Conservation (phyloP, 257 asterid species). For the Orobanche coerulescens region DNA sequence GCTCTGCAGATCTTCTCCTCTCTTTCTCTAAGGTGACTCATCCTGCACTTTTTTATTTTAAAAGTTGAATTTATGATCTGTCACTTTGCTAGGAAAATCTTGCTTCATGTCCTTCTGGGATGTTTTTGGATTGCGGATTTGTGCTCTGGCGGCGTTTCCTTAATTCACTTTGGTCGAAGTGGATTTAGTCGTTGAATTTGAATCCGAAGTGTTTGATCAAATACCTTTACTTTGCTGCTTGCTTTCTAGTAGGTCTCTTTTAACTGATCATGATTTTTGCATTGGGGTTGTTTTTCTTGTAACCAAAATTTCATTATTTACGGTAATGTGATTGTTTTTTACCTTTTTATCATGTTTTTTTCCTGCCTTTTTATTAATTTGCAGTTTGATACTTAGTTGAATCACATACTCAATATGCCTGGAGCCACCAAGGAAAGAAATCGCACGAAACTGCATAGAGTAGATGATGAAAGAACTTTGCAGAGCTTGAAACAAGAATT, state of each 20-base stretch:
- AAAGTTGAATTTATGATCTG: slow-evolving; percentile 11
- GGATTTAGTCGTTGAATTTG: slow-evolving; percentile 8
- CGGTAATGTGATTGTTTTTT: not conserved
- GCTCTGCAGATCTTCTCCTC: slow-evolving; percentile 36
- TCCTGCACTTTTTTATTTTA: not conserved
- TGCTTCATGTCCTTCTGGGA: slow-evolving; percentile 21
- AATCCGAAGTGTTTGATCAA: slow-evolving; percentile 19
- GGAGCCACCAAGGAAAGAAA: slow-evolving; percentile 34
- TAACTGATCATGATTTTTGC: slow-evolving; percentile 26
- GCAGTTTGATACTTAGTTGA: slow-evolving; percentile 29
- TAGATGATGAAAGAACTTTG: slow-evolving; percentile 34
- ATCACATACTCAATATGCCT: slow-evolving; percentile 38
- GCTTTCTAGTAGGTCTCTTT: slow-evolving; percentile 16
- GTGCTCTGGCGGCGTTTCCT: slow-evolving; percentile 7
- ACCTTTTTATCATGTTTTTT: not conserved
- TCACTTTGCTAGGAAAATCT: slow-evolving; percentile 20
- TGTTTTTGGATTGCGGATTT: slow-evolving; percentile 20
- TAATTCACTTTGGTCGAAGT: slow-evolving; percentile 5
- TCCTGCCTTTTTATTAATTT: slow-evolving; percentile 11
- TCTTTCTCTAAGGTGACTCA: slow-evolving; percentile 27
- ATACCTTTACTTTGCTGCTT: slow-evolving; percentile 14
- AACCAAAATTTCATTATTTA: not conserved
- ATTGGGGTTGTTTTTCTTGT: slow-evolving; percentile 31
- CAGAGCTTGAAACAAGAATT: slow-evolving; percentile 36
- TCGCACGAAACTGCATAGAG: slow-evolving; percentile 25